Conservation (phyloP, 441 rosid genomes). For the Bruguiera hainesii region DNA sequence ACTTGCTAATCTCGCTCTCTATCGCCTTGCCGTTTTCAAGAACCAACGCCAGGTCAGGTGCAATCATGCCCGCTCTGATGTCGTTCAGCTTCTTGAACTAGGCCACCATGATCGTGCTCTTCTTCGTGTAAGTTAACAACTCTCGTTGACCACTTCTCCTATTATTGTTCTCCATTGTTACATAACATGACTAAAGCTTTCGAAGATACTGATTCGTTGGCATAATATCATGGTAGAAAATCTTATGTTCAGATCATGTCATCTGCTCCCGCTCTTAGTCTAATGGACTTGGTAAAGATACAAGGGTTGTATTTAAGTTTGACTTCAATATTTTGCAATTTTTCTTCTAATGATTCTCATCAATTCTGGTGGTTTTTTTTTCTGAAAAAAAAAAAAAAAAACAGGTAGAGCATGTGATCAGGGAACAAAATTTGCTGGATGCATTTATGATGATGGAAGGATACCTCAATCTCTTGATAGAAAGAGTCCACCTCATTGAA, state of each 20-base stretch:
- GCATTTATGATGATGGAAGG: slow-evolving; percentile 62
- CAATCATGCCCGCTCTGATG: slow-evolving; percentile 68
- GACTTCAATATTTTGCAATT: too few species aligned
- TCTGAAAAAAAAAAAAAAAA: not conserved
- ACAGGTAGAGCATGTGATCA: slow-evolving; percentile 70
- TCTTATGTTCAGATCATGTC: too few species aligned
- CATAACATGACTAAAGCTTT: not conserved
- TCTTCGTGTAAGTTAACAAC: slow-evolving; percentile 47
- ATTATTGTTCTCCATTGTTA: not conserved
- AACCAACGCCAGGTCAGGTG: slow-evolving; percentile 60
- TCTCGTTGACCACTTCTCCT: not conserved
- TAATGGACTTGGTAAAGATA: too few species aligned
- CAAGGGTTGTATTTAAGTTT: too few species aligned
- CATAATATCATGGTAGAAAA: too few species aligned
- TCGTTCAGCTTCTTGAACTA: slow-evolving; percentile 69
- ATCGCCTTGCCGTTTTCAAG: slow-evolving; percentile 72
- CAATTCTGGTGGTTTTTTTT: not conserved
- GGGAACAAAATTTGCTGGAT: slow-evolving; percentile 72
- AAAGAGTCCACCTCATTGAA: slow-evolving; percentile 65
- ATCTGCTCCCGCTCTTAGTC: too few species aligned
- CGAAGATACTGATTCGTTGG: too few species aligned
- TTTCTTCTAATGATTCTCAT: not conserved
- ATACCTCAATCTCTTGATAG: slow-evolving; percentile 59
- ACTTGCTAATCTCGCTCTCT: slow-evolving; percentile 49
- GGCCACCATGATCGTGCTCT: slow-evolving; percentile 75